These are phyloP conservation scores for Bipolaris sorokiniana DNA, from an alignment of 2,329 filamentous ascomycete species.

Conservation along the genomic window DNA sequence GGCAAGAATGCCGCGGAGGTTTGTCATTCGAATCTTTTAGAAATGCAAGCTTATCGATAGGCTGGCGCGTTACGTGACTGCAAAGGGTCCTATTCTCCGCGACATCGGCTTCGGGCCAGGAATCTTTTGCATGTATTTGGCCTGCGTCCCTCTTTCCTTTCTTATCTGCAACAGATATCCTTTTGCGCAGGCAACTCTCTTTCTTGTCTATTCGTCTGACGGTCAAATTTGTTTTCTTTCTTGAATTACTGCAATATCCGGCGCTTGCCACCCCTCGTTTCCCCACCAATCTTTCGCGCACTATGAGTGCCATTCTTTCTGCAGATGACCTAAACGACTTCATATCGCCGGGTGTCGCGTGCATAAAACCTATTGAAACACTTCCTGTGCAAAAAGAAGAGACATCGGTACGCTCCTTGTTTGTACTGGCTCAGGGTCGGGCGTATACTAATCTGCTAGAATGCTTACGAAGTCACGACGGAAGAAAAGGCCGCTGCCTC, in stretches of 20 bases:
- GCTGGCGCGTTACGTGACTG: slow-evolving; percentile 25
- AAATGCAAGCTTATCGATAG: slow-evolving; percentile 44
- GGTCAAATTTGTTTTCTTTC: neutral
- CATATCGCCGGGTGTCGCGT: slow-evolving; percentile 95
- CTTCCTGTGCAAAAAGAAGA: slow-evolving; percentile 67
- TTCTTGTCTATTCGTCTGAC: neutral
- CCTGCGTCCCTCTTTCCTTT: slow-evolving; percentile 9
- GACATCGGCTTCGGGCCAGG: slow-evolving; percentile 20
- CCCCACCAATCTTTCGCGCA: slow-evolving; percentile 21
- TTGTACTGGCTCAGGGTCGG: slow-evolving; percentile 15
- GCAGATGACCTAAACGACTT: slow-evolving; percentile 98
- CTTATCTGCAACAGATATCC: slow-evolving; percentile 1
- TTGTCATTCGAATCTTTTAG: slow-evolving; percentile 18
- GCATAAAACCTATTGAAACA: slow-evolving; percentile 96
- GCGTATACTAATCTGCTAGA: slow-evolving; percentile 50
- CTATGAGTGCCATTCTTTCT: slow-evolving; percentile 96
- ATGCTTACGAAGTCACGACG: slow-evolving; percentile 85
- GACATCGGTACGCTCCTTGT: slow-evolving; percentile 48
- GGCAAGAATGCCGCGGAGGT: slow-evolving; percentile 33
- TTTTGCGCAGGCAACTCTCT: neutral
- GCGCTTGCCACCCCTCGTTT: slow-evolving; percentile 21
- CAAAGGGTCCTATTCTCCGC: slow-evolving; percentile 31
- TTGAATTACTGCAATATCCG: slow-evolving; percentile 1
- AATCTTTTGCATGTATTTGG: slow-evolving; percentile 13
- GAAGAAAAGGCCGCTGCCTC: slow-evolving; percentile 73